Percentiles rank a stretch among this genome's conserved stretches.
These are phyloP conservation scores for Sporisorium reilianum DNA, from an alignment of 1,284 basidiomycete species.

Conservation along the genomic window DNA sequence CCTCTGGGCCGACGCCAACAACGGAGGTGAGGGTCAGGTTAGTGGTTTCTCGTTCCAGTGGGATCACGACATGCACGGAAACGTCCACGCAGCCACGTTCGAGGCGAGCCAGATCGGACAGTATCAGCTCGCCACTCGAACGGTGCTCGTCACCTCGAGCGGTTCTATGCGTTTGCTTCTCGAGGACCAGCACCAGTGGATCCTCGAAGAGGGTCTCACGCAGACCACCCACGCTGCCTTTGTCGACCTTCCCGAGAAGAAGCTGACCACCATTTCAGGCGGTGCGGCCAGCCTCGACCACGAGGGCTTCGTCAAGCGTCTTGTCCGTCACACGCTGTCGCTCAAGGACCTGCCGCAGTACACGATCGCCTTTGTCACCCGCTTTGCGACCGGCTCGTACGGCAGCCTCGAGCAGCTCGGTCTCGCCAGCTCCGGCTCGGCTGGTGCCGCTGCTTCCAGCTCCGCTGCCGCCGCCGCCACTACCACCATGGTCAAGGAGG, in stretches of 20 bases:
- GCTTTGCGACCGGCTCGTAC: constrained; percentile 81
- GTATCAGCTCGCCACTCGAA: constrained; percentile 72
- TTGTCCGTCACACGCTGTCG: constrained; percentile 58
- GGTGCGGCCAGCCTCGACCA: constrained; percentile 59
- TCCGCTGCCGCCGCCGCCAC: constrained; percentile 12
- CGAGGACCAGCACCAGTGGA: constrained; percentile 78
- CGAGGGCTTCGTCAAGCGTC: constrained; percentile 74
- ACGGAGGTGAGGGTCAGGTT: constrained; percentile 74
- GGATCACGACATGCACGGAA: constrained; percentile 79
- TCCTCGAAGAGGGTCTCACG: constrained; percentile 83
- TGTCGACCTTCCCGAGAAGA: constrained; percentile 81
- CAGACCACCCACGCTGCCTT: constrained; percentile 75
- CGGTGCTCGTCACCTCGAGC: constrained; percentile 79
- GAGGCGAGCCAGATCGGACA: constrained; percentile 73
- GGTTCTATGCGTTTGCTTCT: constrained; percentile 84
- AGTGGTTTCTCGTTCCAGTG: constrained; percentile 79
- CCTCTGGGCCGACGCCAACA: constrained; percentile 74
- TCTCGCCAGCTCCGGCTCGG: constrained; percentile 56
- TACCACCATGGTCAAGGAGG: constrained; percentile 49
- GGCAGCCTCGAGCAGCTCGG: constrained; percentile 69
- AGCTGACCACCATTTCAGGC: constrained; percentile 66
- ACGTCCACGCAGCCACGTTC: constrained; percentile 73
- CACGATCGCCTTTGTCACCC: constrained; percentile 76
- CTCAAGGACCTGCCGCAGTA: constrained; percentile 80
- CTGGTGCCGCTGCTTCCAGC: constrained; percentile 9